These are phyloP conservation scores for Cladosporium phlei DNA, from an alignment of 2,329 filamentous ascomycete genomes.

Conservation along the genomic window DNA sequence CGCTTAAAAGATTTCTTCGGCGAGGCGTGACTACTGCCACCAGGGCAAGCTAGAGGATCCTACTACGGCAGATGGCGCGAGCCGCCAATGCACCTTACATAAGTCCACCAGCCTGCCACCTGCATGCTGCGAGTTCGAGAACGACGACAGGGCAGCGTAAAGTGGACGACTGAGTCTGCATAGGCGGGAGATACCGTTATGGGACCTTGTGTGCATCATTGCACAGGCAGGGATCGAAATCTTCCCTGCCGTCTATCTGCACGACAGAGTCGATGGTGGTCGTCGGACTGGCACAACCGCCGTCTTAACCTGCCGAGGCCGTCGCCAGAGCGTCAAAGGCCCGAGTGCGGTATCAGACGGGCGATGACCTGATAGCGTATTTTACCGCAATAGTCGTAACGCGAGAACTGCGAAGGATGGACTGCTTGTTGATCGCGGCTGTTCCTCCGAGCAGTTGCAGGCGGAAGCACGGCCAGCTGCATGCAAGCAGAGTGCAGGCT, in stretches of 20 bases:
- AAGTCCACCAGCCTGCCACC: constrained; percentile 3
- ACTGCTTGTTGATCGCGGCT: constrained; percentile 4
- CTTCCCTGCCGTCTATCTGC: background rate
- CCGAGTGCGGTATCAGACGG: constrained; percentile 14
- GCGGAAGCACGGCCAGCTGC: constrained; percentile 5
- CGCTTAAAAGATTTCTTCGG: constrained; percentile 2
- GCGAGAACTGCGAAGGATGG: background rate
- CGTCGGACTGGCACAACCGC: background rate
- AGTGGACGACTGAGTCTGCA: constrained; percentile 2
- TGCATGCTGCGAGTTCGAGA: constrained; percentile 5
- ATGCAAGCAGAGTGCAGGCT: constrained; percentile 5
- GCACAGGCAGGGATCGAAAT: background rate
- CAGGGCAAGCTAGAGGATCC: background rate
- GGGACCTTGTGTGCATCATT: constrained; percentile 11
- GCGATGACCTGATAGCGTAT: constrained; percentile 3
- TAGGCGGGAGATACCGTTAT: background rate
- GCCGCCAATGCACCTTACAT: constrained; percentile 1
- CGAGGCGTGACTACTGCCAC: background rate
- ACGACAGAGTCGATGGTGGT: background rate
- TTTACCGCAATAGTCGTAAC: constrained; percentile 5
- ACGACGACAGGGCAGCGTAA: constrained; percentile 12
- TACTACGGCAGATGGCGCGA: constrained; percentile 2
- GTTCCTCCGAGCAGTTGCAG: background rate
- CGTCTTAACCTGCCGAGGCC: constrained; percentile 3
- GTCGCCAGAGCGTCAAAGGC: background rate